Evolutionary conservation across 805 yeast genomes (phyloP).

Genomic region (Yamadazyma paraphyllophila): DNA sequence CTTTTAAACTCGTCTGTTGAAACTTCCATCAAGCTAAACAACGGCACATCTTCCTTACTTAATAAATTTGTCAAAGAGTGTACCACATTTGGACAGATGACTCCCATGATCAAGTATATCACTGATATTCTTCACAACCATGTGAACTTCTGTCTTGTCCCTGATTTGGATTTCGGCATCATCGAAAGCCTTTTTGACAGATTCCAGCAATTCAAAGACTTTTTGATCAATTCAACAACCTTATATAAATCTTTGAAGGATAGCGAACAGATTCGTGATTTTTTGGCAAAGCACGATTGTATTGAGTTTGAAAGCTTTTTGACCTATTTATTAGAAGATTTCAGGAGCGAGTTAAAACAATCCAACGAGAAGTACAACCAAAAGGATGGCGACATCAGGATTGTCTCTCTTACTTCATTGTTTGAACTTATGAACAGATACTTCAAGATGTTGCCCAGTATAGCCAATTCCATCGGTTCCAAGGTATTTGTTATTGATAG

Average conservation of each 20-base stretch:
- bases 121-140: slow-evolving; percentile 12
- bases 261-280: slow-evolving; percentile 14
- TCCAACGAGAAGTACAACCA: slow-evolving; percentile 26
- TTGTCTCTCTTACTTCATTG: slow-evolving; percentile 27
- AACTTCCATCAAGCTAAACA: slow-evolving; percentile 31
- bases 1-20: slow-evolving; percentile 31
- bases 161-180: slow-evolving; percentile 34
- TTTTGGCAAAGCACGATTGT: slow-evolving; percentile 16
- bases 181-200: slow-evolving; percentile 25
- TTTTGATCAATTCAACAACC: slow-evolving; percentile 17
- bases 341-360: slow-evolving; percentile 24
- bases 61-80: slow-evolving; percentile 25
- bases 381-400: slow-evolving; percentile 20
- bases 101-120: slow-evolving; percentile 8
- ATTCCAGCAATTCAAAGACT: slow-evolving; percentile 25
- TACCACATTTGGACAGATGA: slow-evolving; percentile 7
- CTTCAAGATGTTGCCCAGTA: slow-evolving; percentile 35
- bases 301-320: slow-evolving; percentile 32
- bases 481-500: slow-evolving; percentile 28
- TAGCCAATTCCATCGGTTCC: slow-evolving; percentile 27
- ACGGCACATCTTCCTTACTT: slow-evolving; percentile 34
- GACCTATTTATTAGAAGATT: slow-evolving; percentile 22
- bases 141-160: slow-evolving; percentile 19
- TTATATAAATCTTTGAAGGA: slow-evolving; percentile 13
- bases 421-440: slow-evolving; percentile 36